These are phyloP conservation scores for Ustilaginoidea virens DNA, from an alignment of 2,329 filamentous ascomycete species.

Conservation along the genomic window DNA sequence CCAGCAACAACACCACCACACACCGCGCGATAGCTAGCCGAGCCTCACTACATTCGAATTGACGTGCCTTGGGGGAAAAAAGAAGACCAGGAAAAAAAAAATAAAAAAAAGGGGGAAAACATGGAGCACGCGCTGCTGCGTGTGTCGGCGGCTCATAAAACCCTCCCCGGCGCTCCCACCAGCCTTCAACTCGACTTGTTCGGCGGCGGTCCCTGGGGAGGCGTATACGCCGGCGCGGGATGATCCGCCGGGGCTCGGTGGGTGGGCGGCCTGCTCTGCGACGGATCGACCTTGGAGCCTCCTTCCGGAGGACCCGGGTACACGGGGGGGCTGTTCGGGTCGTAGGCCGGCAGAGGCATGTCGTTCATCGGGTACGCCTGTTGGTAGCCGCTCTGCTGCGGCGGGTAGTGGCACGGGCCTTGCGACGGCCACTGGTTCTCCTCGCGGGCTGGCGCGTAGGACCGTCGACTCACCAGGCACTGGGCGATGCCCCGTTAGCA, in stretches of 20 bases:
- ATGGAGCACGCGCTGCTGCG: too few relatives aligned
- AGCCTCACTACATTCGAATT: too few relatives aligned
- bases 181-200: not conserved
- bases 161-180: not conserved
- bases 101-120: too few relatives aligned
- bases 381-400: slow-evolving; percentile 4
- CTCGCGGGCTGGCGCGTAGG: slow-evolving; percentile 8
- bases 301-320: slow-evolving; percentile 34
- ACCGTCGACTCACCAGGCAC: slow-evolving; percentile 32
- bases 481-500: slow-evolving; percentile 9
- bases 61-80: too few relatives aligned
- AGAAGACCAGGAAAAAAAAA: too few relatives aligned
- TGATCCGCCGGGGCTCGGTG: slow-evolving; percentile 11
- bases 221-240: slow-evolving; percentile 16
- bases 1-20: too few relatives aligned
- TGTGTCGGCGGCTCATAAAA: too few relatives aligned
- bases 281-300: slow-evolving; percentile 37
- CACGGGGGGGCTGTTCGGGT: slow-evolving; percentile 38
- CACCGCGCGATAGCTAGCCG: too few relatives aligned
- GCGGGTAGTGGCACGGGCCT: slow-evolving; percentile 10
- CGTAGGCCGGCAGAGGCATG: slow-evolving; percentile 41
- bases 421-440: slow-evolving; percentile 11
- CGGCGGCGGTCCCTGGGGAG: slow-evolving; percentile 35
- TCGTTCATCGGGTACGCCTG: slow-evolving; percentile 31
- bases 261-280: slow-evolving; percentile 22